A percentile compares a stretch with the other conserved stretches of the same genome.
These are phyloP conservation scores for Penicillium sp. DNA, from an alignment of 2,329 filamentous ascomycete genomes.

Conservation along the genomic window DNA sequence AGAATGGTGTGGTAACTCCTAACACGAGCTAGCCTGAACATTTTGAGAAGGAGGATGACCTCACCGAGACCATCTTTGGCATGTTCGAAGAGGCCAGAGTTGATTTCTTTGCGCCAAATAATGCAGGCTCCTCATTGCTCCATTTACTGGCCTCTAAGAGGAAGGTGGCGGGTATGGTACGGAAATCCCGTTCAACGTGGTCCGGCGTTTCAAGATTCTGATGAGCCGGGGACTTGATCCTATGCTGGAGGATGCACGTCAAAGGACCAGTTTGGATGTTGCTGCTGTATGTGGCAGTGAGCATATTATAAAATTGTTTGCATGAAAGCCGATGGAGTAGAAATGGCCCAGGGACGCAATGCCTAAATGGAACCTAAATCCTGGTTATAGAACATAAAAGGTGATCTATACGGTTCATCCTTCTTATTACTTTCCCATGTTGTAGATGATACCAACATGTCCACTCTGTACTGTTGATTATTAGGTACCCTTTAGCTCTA, in stretches of 20 bases:
- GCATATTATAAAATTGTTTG: constrained; percentile 15
- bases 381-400: no score
- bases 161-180: accelerated
- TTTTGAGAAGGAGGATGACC: not conserved
- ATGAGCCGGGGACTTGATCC: constrained; percentile 14
- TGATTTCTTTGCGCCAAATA: not conserved
- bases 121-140: constrained; percentile 5
- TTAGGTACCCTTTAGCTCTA: no score
- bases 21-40: accelerated
- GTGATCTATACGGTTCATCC: no score
- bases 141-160: constrained; percentile 6
- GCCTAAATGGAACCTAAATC: no score
- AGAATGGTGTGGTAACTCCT: not conserved
- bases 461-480: no score
- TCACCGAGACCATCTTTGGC: not conserved
- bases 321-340: not conserved
- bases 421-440: no score
- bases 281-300: constrained; percentile 16
- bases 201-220: constrained; percentile 8
- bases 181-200: not conserved
- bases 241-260: constrained; percentile 16
- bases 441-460: no score
- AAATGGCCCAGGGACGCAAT: not conserved
- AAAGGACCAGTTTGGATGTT: constrained; percentile 17
- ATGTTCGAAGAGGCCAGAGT: not conserved